Base-by-base conservation (phyloP, 1,284 basidiomycete genomes). In the Sparassis latifolia region DNA sequence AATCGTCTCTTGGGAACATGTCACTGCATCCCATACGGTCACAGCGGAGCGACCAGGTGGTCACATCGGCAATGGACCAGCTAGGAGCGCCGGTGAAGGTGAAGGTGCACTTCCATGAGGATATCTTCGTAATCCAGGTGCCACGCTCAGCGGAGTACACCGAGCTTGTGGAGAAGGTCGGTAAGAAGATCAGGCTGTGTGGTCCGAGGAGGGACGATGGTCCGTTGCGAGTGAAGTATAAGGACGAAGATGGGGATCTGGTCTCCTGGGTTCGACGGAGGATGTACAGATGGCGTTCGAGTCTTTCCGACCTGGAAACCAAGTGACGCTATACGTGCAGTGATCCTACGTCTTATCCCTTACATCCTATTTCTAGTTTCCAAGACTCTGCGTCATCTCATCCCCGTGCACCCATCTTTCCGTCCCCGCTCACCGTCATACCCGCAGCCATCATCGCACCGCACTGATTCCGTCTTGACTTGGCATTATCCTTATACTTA, bases 271-370 rank as follows among this genome's bases (percentile, higher is more conserved):
- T 32, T 91, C 88, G 46, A 92, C 89, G 45, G 92, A 94, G 64
- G 92, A 94, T 65, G 86, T 93, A 27, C 86, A 89, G 56, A 91
- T 93, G 81, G 90, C 92, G 44, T 92, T 93, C 58, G 90, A 92
- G 67, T 78, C 82, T 53, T 82, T 79, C 67, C 74, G 79, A 56
- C 82, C 83, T 27, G 84, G 83, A 31, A 82, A 80, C 55, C 84
- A 87, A 68, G 85, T 89, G 51, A 84, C 80, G 27, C 76, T 89
- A 47, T 88, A 79, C 66, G 87, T 89, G 61, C 82, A 78, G 63
- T 89, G 71, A 78, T 56, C 31, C 10, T 37, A 40, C 43, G 32
- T 20, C 20, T 20, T 20, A 20, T 20, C 20, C 20, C 20, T 20
- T 20, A 20, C 20, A 20, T 20, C 20, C 51, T 35, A 33, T 32